Percentiles rank a stretch among this genome's conserved stretches.
Conservation (phyloP, 2,329 filamentous ascomycete species). For the Epichloe hybrida region DNA sequence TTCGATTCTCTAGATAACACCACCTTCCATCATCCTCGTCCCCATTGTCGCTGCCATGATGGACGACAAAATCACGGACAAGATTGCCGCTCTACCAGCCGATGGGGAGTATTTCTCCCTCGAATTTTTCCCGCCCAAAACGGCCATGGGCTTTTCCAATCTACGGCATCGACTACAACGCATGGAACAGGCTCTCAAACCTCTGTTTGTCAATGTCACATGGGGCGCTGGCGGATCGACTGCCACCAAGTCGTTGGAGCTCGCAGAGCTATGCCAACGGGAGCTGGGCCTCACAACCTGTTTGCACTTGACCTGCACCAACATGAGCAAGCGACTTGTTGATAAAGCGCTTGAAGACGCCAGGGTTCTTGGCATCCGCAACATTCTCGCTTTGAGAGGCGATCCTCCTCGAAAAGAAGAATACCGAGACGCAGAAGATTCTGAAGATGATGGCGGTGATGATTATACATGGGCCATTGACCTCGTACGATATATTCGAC, state of each 20-base stretch:
- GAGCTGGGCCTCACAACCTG: conserved; percentile 89
- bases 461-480: conserved; percentile 86
- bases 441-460: conserved; percentile 50
- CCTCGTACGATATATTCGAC: conserved; percentile 76
- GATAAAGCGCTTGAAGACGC: conserved; percentile 85
- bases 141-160: conserved; percentile 87
- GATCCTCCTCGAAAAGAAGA: conserved; percentile 85
- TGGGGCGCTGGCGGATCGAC: conserved; percentile 96
- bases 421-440: conserved; percentile 51
- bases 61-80: conserved; percentile 78
- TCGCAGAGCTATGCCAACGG: conserved; percentile 89
- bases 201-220: conserved; percentile 92
- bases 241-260: conserved; percentile 76
- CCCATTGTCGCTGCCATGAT: conserved; percentile 26
- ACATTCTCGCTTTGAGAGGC: conserved; percentile 82
- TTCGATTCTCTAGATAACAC: not conserved
- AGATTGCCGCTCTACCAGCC: conserved; percentile 78
- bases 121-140: conserved; percentile 99
- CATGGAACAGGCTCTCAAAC: conserved; percentile 83
- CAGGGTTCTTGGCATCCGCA: conserved; percentile 79
- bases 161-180: conserved; percentile 84
- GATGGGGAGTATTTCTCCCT: conserved; percentile 83
- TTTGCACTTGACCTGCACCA: conserved; percentile 91
- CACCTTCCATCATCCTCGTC: not conserved
- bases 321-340: conserved; percentile 79